Percentiles rank a stretch among this genome's conserved stretches.
Conservation (phyloP, 225 moss, liverwort and hornwort genomes). For the Ulota crispa region DNA sequence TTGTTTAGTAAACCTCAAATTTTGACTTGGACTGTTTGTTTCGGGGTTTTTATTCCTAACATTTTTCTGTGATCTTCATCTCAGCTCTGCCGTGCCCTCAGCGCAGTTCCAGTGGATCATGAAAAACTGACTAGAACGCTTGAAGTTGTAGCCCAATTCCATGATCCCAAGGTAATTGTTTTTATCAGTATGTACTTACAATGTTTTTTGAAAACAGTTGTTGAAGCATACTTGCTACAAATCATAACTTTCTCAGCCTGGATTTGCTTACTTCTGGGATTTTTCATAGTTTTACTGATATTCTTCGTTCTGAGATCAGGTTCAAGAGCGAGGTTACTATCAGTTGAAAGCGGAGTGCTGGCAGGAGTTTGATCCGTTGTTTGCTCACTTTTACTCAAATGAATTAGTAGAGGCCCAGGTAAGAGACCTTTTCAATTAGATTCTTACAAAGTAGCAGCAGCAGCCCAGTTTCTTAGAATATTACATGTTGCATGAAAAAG, state of each 20-base stretch:
- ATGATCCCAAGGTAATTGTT: conserved; percentile 65
- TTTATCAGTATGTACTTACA: not conserved
- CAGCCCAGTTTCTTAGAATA: not conserved
- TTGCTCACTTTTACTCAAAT: conserved; percentile 83
- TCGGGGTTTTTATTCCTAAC: conserved; percentile 21
- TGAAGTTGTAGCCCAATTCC: conserved; percentile 81
- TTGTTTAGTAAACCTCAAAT: not conserved
- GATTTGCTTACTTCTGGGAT: not conserved
- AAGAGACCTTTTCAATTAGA: conserved; percentile 8
- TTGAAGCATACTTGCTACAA: not conserved
- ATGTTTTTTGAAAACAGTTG: not conserved
- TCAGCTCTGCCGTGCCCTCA: conserved; percentile 69
- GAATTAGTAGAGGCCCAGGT: conserved; percentile 98
- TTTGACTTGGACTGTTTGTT: conserved; percentile 4
- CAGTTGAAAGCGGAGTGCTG: conserved; percentile 89
- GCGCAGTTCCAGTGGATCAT: conserved; percentile 74
- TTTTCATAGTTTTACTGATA: not conserved
- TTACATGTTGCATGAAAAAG: not conserved
- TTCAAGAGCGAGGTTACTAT: conserved; percentile 91
- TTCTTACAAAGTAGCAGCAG: not conserved
- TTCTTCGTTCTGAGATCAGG: conserved; percentile 26
- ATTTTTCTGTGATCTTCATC: conserved; percentile 7
- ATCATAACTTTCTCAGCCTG: not conserved
- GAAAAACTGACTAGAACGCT: conserved; percentile 63
- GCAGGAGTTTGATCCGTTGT: conserved; percentile 96